Percentiles rank a stretch among this genome's conserved stretches.
Evolutionary conservation across 164 flowering plant species (phyloP).

Genomic region (Stephania japonica): DNA sequence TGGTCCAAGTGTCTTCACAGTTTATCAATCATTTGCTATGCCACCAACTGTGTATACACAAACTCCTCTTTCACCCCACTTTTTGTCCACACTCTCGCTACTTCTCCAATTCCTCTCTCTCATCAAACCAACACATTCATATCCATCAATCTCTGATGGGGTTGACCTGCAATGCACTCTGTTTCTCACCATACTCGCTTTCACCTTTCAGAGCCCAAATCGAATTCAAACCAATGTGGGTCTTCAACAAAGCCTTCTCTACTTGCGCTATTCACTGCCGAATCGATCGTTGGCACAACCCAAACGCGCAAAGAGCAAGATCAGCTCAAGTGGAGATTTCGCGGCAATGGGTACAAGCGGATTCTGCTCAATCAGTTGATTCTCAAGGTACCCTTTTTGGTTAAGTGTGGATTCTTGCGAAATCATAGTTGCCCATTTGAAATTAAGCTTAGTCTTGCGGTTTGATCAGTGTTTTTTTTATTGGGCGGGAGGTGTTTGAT

Average conservation of each 20-base stretch:
- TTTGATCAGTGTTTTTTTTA: not conserved
- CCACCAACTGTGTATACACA: not conserved
- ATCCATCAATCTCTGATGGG: not conserved
- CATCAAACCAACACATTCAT: no score
- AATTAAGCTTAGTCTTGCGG: not conserved
- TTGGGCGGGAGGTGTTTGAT: not conserved
- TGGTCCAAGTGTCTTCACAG: not conserved
- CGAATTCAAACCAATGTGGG: not conserved
- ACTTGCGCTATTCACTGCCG: not conserved
- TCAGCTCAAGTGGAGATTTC: conserved; percentile 4
- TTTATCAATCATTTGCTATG: not conserved
- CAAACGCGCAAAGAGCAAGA: not conserved
- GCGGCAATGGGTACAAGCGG: conserved; percentile 13
- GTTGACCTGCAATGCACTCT: not conserved
- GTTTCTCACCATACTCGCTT: not conserved
- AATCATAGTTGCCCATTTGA: not conserved
- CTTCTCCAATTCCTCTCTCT: not conserved
- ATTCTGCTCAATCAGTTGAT: not conserved
- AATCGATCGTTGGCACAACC: conserved; percentile 14
- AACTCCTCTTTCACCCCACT: not conserved
- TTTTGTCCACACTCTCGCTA: no score
- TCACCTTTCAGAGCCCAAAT: not conserved
- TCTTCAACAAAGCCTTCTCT: conserved; percentile 7
- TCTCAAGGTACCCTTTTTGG: conserved; percentile 13
- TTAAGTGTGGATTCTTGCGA: not conserved